Percentiles rank a stretch among this genome's conserved stretches.
Conservation (phyloP, 768 basidiomycete genomes). For the Xerocomellus dryophilus region DNA sequence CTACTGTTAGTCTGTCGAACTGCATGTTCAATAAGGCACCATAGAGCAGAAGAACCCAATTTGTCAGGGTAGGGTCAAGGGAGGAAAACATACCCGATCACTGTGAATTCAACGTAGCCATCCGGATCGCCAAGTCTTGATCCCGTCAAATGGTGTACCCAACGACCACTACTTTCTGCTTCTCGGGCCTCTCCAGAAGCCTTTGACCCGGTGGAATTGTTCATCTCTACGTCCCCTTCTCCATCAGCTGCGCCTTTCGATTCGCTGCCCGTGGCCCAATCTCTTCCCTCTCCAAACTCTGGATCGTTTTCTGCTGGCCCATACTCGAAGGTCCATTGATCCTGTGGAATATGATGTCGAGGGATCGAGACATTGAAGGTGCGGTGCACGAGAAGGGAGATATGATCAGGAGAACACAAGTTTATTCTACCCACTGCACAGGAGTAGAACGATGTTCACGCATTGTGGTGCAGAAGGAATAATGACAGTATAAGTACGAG, state of each 20-base stretch:
- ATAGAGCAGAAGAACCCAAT: not conserved
- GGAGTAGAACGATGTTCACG: not conserved
- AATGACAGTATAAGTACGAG: not conserved
- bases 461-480: not conserved
- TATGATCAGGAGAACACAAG: conserved; percentile 87
- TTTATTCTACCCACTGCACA: conserved; percentile 77
- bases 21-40: conserved; percentile 3
- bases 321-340: conserved; percentile 83
- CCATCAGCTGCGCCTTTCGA: not conserved
- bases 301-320: conserved; percentile 80
- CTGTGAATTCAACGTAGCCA: conserved; percentile 75
- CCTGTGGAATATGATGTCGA: conserved; percentile 80
- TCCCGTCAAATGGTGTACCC: conserved; percentile 74
- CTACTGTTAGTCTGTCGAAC: conserved; percentile 67
- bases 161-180: conserved; percentile 60
- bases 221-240: conserved; percentile 14
- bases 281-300: conserved; percentile 50
- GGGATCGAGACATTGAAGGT: conserved; percentile 97
- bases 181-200: conserved; percentile 29
- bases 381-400: conserved; percentile 83
- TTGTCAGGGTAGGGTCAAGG: not conserved
- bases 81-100: conserved; percentile 59
- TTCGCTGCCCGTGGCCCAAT: conserved; percentile 22
- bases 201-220: not conserved
- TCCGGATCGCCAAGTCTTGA: conserved; percentile 64